These are phyloP conservation scores for Fagus sylvatica DNA, from an alignment of 306 rosid genomes.

Conservation along the genomic window DNA sequence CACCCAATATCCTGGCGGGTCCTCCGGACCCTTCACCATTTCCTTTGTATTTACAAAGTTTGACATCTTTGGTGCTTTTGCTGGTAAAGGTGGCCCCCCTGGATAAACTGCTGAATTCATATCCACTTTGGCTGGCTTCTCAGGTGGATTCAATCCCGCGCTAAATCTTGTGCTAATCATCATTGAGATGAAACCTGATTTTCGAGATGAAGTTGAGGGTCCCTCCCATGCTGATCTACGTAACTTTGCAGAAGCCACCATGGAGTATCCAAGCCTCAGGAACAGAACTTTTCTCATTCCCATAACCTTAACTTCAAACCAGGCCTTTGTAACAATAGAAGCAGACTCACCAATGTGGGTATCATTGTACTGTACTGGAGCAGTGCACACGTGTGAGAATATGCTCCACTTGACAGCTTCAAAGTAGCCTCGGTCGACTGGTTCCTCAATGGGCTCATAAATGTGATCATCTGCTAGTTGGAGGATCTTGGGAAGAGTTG, in stretches of 20 bases:
- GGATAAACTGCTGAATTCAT: conserved; percentile 80
- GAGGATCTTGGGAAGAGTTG: conserved; percentile 57
- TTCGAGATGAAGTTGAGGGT: conserved; percentile 54
- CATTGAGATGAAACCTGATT: conserved; percentile 78
- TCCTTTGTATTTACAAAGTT: conserved; percentile 69
- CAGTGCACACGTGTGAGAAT: conserved; percentile 84
- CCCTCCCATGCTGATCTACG: conserved; percentile 95
- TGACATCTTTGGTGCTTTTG: conserved; percentile 63
- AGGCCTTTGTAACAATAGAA: conserved; percentile 76
- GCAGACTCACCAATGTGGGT: conserved; percentile 58
- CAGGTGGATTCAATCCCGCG: conserved; percentile 50
- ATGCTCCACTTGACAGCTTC: conserved; percentile 78
- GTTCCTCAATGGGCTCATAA: conserved; percentile 48
- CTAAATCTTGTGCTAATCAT: conserved; percentile 75
- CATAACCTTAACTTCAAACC: conserved; percentile 74
- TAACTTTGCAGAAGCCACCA: conserved; percentile 57
- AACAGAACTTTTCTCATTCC: conserved; percentile 78
- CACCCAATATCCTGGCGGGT: conserved; percentile 90
- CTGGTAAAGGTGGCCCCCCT: conserved; percentile 71
- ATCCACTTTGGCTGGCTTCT: conserved; percentile 53
- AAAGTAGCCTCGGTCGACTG: conserved; percentile 58
- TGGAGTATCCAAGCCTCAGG: conserved; percentile 84
- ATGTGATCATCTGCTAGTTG: conserved; percentile 56
- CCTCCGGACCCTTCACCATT: conserved; percentile 80
- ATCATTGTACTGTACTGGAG: conserved; percentile 62